These are phyloP conservation scores for Colletotrichum sp. DNA, from an alignment of 2,329 filamentous ascomycete species.

Conservation along the genomic window DNA sequence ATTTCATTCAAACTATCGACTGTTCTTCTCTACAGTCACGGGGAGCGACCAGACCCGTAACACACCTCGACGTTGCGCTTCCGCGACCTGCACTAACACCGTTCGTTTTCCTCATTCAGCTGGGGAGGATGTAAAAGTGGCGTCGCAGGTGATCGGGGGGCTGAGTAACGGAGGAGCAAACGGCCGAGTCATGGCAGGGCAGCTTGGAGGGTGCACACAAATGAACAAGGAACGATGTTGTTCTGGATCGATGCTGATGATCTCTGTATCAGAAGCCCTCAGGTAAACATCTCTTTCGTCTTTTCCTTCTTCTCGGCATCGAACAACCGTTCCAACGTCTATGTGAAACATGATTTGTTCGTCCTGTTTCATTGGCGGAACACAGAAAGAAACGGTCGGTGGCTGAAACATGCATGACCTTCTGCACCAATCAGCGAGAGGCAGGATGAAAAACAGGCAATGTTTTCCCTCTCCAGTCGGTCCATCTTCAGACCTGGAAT, in stretches of 20 bases:
- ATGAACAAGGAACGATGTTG: not conserved
- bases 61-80: not conserved
- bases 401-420: not conserved
- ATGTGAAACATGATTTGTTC: not conserved
- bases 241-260: not conserved
- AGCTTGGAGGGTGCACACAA: not conserved
- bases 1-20: not conserved
- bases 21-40: not conserved
- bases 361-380: not conserved
- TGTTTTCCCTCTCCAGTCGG: not conserved
- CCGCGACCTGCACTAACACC: not conserved
- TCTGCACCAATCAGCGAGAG: not conserved
- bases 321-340: not conserved
- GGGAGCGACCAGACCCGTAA: not conserved
- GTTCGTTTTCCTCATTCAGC: not conserved
- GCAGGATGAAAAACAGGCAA: not conserved
- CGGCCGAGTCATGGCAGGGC: not conserved
- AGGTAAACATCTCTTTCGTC: not conserved
- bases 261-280: not conserved
- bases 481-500: not conserved
- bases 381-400: not conserved
- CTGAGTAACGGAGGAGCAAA: not conserved
- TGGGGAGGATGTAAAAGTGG: not conserved
- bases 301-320: not conserved
- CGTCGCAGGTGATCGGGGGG: not conserved